A percentile compares a stretch with the other conserved stretches of the same genome.
Evolutionary conservation across 2,329 filamentous ascomycete genomes (phyloP).

Genomic region (Sporothrix brasiliensis): DNA sequence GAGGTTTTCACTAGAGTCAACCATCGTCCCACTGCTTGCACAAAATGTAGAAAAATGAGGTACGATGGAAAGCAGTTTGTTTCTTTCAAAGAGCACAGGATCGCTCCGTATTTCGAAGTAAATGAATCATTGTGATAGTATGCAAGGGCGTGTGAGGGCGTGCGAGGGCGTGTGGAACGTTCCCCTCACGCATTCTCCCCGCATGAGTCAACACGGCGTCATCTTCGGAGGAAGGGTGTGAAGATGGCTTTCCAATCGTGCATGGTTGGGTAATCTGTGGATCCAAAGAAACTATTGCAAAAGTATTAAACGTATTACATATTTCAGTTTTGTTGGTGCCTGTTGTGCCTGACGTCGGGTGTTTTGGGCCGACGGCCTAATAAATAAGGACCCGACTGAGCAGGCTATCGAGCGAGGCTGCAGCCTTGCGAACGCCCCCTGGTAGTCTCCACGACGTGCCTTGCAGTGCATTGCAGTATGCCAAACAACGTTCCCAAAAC

Average conservation of each 20-base stretch:
- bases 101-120: no score
- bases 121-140: background rate
- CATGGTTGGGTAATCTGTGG: background rate
- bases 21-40: background rate
- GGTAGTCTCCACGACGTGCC: background rate
- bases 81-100: background rate
- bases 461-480: background rate
- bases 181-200: background rate
- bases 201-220: conserved; percentile 26
- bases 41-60: background rate
- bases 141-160: background rate
- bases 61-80: background rate
- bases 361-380: background rate
- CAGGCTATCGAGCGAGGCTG: background rate
- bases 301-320: background rate
- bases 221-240: conserved; percentile 13
- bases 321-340: no score
- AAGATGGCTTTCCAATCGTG: background rate
- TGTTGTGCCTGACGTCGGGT: background rate
- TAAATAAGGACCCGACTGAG: background rate
- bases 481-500: background rate
- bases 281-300: background rate
- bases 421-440: background rate
- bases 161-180: background rate
- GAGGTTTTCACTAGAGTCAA: background rate